Percentiles rank a stretch among this genome's conserved stretches.
Conservation (phyloP, 164 flowering plant genomes). For the Magnolia changhungtana region DNA sequence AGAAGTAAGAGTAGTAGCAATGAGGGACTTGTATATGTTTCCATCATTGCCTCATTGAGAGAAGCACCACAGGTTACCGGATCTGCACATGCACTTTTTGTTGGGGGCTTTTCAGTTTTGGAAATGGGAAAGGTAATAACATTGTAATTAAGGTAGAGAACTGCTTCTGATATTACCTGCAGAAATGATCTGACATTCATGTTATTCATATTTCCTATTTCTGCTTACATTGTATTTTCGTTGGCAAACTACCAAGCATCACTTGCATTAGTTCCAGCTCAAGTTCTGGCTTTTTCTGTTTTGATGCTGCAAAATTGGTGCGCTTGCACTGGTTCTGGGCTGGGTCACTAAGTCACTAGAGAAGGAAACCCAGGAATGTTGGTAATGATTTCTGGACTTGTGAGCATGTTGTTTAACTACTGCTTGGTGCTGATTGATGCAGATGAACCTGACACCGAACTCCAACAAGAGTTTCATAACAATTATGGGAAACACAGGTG, state of each 20-base stretch:
- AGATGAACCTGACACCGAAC: slow-evolving; percentile 54
- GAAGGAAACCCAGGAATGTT: not conserved
- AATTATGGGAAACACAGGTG: slow-evolving; percentile 78
- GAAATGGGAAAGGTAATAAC: slow-evolving; percentile 50
- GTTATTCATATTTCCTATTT: not conserved
- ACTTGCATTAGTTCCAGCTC: not conserved
- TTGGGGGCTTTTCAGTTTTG: slow-evolving; percentile 72
- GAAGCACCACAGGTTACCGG: slow-evolving; percentile 48
- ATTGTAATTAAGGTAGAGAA: not conserved
- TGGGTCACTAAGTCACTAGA: not conserved
- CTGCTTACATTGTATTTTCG: not conserved
- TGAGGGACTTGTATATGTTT: slow-evolving; percentile 29
- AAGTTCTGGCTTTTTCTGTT: not conserved
- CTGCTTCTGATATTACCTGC: not conserved
- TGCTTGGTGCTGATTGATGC: slow-evolving; percentile 22
- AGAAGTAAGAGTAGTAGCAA: slow-evolving; percentile 18
- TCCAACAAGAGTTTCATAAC: slow-evolving; percentile 55
- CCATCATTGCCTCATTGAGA: slow-evolving; percentile 47
- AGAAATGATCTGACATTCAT: not conserved
- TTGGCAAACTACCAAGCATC: not conserved
- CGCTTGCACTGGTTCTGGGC: not conserved
- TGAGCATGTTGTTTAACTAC: not conserved
- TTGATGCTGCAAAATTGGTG: not conserved
- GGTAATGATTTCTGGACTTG: not conserved
- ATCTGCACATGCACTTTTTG: slow-evolving; percentile 63